A percentile compares a stretch with the other conserved stretches of the same genome.
Evolutionary conservation across 371 early-diverging fungal genomes (phyloP).

Genomic region (Apophysomyces trapeziformis): DNA sequence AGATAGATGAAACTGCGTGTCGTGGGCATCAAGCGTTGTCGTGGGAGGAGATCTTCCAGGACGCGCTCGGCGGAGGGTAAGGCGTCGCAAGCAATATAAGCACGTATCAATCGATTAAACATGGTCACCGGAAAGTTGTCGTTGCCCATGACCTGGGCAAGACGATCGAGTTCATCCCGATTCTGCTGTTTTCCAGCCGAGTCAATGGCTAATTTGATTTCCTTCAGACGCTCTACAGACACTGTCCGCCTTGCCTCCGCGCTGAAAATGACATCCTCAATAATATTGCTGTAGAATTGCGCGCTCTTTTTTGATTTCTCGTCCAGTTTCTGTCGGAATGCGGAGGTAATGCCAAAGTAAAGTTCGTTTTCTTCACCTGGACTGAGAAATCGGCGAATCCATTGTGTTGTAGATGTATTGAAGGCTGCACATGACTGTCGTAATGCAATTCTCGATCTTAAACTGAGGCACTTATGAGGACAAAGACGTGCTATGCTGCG

Average conservation of each 20-base stretch:
- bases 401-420: constrained; percentile 11
- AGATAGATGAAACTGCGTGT: constrained; percentile 44
- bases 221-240: constrained; percentile 24
- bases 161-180: constrained; percentile 15
- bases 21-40: constrained; percentile 33
- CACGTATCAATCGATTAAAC: constrained; percentile 47
- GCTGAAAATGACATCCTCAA: constrained; percentile 42
- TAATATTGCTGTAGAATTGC: constrained; percentile 44
- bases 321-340: constrained; percentile 44
- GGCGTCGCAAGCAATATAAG: constrained; percentile 27
- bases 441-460: background rate
- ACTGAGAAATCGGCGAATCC: constrained; percentile 45
- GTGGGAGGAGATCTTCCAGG: constrained; percentile 15
- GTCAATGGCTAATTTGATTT: constrained; percentile 31
- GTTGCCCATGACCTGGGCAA: constrained; percentile 26
- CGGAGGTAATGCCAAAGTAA: constrained; percentile 41
- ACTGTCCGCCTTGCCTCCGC: constrained; percentile 14
- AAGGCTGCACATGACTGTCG: background rate
- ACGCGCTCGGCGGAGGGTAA: constrained; percentile 31
- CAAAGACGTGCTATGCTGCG: background rate
- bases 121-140: constrained; percentile 25
- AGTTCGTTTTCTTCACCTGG: constrained; percentile 50
- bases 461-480: background rate
- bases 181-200: constrained; percentile 29
- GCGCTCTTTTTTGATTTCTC: constrained; percentile 33